These are phyloP conservation scores for Daldinia vernicosa DNA, from an alignment of 495 filamentous ascomycete genomes.

Conservation along the genomic window DNA sequence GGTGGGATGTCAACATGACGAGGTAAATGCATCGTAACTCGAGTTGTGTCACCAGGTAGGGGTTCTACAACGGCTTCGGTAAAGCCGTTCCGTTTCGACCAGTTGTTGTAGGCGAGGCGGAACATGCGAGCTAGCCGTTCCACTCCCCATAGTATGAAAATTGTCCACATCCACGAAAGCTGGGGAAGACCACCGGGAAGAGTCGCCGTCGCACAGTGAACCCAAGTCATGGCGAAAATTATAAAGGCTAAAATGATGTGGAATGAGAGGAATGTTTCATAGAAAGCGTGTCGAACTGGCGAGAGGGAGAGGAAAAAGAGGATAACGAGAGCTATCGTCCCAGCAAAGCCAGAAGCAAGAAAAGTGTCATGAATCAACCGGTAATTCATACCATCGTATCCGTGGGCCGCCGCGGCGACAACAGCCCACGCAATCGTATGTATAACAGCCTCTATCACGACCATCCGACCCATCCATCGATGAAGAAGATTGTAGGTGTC, in stretches of 20 bases:
- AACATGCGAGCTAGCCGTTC: conserved; percentile 76
- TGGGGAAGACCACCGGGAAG: conserved; percentile 65
- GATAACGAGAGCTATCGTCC: conserved; percentile 64
- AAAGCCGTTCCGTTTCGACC: conserved; percentile 60
- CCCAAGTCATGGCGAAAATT: conserved; percentile 69
- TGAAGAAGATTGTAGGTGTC: conserved; percentile 91
- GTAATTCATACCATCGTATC: conserved; percentile 67
- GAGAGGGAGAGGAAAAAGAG: conserved; percentile 72
- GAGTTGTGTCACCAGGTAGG: conserved; percentile 81
- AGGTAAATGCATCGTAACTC: conserved; percentile 82
- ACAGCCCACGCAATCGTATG: conserved; percentile 79
- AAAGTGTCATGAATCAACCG: conserved; percentile 63
- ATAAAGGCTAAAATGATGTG: conserved; percentile 77
- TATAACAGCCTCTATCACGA: conserved; percentile 73
- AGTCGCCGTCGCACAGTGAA: conserved; percentile 66
- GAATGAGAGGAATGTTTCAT: conserved; percentile 88
- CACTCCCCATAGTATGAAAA: conserved; percentile 77
- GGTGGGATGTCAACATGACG: conserved; percentile 80
- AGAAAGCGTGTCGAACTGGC: conserved; percentile 89
- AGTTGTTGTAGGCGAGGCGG: conserved; percentile 76
- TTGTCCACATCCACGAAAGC: conserved; percentile 69
- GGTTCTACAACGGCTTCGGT: conserved; percentile 79
- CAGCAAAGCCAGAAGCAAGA: conserved; percentile 61
- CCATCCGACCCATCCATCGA: conserved; percentile 85
- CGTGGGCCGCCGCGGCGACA: conserved; percentile 69